Evolutionary conservation across 495 filamentous ascomycete genomes (phyloP), one percentile per base, ranked within the genome.

Genomic region (Ramalina peruviana): DNA sequence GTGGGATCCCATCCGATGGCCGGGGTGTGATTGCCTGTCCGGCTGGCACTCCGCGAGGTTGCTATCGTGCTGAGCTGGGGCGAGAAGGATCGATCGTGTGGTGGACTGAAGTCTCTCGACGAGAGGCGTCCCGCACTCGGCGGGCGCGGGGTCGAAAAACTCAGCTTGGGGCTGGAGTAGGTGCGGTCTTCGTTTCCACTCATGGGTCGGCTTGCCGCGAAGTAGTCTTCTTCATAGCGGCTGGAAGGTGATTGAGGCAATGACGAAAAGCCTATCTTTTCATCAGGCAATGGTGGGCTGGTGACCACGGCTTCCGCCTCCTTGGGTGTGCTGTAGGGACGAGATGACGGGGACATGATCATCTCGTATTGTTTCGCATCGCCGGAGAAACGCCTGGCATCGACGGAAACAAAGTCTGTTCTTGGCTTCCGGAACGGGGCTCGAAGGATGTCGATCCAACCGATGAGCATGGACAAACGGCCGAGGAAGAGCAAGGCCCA

Each of bases 331-430:
- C 48, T 45, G 10, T 52, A 33, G 13, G 33, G 44, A 7, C 43
- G 42, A 36, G 46, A 52, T 47, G 33, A 50, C 48, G 60, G 56
- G 55, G 72, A 72, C 55, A 68, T 70, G 55, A 89, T 79, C 81
- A 94, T 88, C 68, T 94, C 86, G 73, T 88, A 93, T 56, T 80
- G 78, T 65, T 79, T 77, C 57, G 72, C 69, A 49, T 84, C 78
- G 59, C 72, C 67, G 49, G 80, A 75, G 58, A 78, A 67, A 43
- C 73, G 65, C 51, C 78, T 75, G 21, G 87, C 88, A 55, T 96
- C 90, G 19, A 82, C 82, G 13, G 85, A 89, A 54, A 94, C 87
- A 56, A 94, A 97, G 58, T 97, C 92, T 44, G 65, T 55, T 42
- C 51, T 58, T 11, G 43, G 64, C 56, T 67, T 74, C 60, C 48